phyloP scores from a whole-genome alignment of 2,329 filamentous ascomycete species.

The Shiraia bambusicola region DNA sequence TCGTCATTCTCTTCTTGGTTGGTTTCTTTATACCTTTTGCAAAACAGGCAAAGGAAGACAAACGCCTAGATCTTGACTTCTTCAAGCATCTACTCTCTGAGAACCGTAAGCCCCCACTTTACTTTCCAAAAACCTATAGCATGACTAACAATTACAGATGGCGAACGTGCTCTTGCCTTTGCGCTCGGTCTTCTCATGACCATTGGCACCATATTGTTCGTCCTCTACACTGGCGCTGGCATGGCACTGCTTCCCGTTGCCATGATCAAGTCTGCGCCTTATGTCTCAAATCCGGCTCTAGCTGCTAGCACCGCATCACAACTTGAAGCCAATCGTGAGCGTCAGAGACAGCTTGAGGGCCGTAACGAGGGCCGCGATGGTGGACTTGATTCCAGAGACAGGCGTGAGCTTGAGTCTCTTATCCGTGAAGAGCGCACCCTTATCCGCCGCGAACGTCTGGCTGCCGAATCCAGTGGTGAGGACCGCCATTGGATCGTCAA shows the following conservation, averaged over 20 bases:
- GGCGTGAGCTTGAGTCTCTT: constrained; percentile 82
- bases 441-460: constrained; percentile 82
- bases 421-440: constrained; percentile 90
- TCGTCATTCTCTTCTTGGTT: constrained; percentile 81
- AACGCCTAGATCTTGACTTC: constrained; percentile 81
- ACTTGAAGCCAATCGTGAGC: constrained; percentile 83
- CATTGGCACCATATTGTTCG: constrained; percentile 80
- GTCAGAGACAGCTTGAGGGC: constrained; percentile 86
- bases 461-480: constrained; percentile 77
- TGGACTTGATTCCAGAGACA: constrained; percentile 79
- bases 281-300: constrained; percentile 78
- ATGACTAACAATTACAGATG: constrained; percentile 54
- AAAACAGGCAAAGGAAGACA: constrained; percentile 60
- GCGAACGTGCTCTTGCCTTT: constrained; percentile 90
- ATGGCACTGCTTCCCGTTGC: constrained; percentile 86
- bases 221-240: constrained; percentile 84
- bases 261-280: constrained; percentile 87
- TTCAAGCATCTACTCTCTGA: constrained; percentile 82
- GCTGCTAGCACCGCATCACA: constrained; percentile 76
- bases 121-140: constrained; percentile 5
- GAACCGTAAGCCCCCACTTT: constrained; percentile 61
- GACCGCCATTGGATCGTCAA: constrained; percentile 72
- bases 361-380: constrained; percentile 75
- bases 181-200: constrained; percentile 84
- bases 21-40: constrained; percentile 92